phyloP scores from a whole-genome alignment of 495 filamentous ascomycete species.

The Hypomontagnella monticulosa region DNA sequence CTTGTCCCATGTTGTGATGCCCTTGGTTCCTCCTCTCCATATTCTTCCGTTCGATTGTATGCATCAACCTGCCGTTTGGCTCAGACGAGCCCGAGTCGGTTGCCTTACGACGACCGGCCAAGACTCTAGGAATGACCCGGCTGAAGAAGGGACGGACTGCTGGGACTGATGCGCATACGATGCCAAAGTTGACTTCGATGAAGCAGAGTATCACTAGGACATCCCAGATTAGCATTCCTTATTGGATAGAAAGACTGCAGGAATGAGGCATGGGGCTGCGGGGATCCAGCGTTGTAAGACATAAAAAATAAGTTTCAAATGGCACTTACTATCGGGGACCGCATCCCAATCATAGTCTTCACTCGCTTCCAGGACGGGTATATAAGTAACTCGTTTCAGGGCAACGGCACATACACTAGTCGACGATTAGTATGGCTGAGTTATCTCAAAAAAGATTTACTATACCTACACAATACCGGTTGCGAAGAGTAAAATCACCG shows the following conservation, averaged over 20 bases:
- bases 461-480: slow-evolving; percentile 60
- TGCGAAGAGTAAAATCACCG: slow-evolving; percentile 58
- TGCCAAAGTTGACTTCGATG: slow-evolving; percentile 61
- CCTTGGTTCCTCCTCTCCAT: slow-evolving; percentile 20
- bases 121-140: slow-evolving; percentile 47
- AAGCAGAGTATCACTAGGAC: slow-evolving; percentile 56
- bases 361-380: slow-evolving; percentile 29
- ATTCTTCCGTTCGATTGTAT: slow-evolving; percentile 21
- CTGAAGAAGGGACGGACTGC: slow-evolving; percentile 56
- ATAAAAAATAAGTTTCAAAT: background rate
- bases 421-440: background rate
- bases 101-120: slow-evolving; percentile 32
- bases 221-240: background rate
- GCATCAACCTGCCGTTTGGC: slow-evolving; percentile 3
- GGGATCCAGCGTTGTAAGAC: background rate
- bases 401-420: slow-evolving; percentile 29
- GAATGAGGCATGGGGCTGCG: background rate
- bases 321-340: slow-evolving; percentile 28
- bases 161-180: slow-evolving; percentile 61
- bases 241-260: background rate
- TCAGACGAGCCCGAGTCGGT: slow-evolving; percentile 10
- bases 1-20: slow-evolving; percentile 15
- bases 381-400: slow-evolving; percentile 27
- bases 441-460: background rate
- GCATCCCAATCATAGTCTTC: slow-evolving; percentile 36